Evolutionary conservation across 768 basidiomycete species (phyloP).

Genomic region (Termitomyces sp.): DNA sequence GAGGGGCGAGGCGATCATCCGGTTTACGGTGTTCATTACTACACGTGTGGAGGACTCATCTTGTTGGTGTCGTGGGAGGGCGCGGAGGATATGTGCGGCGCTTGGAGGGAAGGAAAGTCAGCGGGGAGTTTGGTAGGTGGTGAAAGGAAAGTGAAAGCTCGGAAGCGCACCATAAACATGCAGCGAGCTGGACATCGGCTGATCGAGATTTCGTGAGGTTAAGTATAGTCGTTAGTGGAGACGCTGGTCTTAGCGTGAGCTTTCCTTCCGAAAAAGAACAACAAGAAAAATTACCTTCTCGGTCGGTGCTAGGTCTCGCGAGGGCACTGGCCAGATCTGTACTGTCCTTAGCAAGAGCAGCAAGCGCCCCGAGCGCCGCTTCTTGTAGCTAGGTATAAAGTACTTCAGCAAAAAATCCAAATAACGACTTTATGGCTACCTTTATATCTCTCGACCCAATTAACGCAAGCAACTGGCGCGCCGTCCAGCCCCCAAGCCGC

Average conservation of each 20-base stretch:
- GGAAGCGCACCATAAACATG: constrained; percentile 59
- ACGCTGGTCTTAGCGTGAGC: constrained; percentile 23
- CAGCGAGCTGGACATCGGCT: constrained; percentile 65
- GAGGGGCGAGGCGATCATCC: constrained; percentile 43
- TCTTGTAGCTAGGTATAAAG: constrained; percentile 2
- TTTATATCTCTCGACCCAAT: background rate
- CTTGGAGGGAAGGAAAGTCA: constrained; percentile 30
- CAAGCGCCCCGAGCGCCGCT: background rate
- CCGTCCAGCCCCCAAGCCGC: constrained; percentile 3
- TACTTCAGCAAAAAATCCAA: background rate
- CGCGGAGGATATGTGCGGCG: constrained; percentile 61
- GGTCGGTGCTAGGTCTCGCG: constrained; percentile 40
- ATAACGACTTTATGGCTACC: background rate
- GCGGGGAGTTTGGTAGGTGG: background rate
- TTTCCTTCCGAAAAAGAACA: background rate
- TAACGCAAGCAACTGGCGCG: background rate
- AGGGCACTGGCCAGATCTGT: constrained; percentile 48
- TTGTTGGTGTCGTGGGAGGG: constrained; percentile 24
- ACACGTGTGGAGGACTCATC: constrained; percentile 52
- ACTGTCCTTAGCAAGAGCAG: constrained; percentile 66
- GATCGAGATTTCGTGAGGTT: constrained; percentile 56
- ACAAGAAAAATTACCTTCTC: constrained; percentile 30
- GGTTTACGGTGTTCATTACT: constrained; percentile 70
- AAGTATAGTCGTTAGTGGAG: constrained; percentile 45
- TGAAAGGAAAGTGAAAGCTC: too few relatives aligned